phyloP scores from a whole-genome alignment of 805 yeast genomes.

The Ogataea pini region DNA sequence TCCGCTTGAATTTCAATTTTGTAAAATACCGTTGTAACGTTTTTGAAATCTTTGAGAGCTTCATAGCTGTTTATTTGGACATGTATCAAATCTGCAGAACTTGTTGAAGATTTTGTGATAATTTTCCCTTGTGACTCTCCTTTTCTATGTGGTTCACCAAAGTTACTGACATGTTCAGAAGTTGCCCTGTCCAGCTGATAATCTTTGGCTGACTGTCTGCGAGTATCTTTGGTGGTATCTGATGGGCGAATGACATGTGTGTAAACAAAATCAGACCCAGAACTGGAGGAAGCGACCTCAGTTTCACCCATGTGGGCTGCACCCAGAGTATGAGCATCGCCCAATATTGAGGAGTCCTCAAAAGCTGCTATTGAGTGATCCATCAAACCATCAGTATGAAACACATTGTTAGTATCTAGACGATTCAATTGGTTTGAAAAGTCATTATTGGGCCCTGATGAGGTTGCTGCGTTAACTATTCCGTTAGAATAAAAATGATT shows the following conservation, averaged over 20 bases:
- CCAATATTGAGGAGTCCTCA: slow-evolving; percentile 2
- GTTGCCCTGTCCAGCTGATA: too few relatives aligned
- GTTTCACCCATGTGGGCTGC: not conserved
- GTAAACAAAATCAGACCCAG: not conserved
- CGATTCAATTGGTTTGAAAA: not conserved
- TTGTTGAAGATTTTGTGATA: not conserved
- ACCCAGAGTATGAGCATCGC: not conserved
- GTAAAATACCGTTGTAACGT: slow-evolving; percentile 35
- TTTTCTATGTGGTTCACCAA: too few relatives aligned
- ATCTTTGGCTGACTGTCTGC: not conserved
- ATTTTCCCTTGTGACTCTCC: not conserved
- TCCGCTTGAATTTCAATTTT: slow-evolving; percentile 24
- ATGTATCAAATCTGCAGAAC: not conserved
- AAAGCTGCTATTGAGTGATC: not conserved
- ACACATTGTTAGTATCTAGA: not conserved
- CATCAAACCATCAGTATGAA: not conserved
- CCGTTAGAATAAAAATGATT: slow-evolving; percentile 34
- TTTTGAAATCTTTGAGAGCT: slow-evolving; percentile 26
- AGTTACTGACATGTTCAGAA: too few relatives aligned
- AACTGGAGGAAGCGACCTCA: not conserved
- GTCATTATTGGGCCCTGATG: not conserved
- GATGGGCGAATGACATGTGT: not conserved
- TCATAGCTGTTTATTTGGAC: slow-evolving; percentile 21
- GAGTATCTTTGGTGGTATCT: not conserved
- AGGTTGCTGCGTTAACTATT: slow-evolving; percentile 21